These are phyloP conservation scores for Lipomyces oligophaga DNA, from an alignment of 805 yeast species.

Conservation along the genomic window DNA sequence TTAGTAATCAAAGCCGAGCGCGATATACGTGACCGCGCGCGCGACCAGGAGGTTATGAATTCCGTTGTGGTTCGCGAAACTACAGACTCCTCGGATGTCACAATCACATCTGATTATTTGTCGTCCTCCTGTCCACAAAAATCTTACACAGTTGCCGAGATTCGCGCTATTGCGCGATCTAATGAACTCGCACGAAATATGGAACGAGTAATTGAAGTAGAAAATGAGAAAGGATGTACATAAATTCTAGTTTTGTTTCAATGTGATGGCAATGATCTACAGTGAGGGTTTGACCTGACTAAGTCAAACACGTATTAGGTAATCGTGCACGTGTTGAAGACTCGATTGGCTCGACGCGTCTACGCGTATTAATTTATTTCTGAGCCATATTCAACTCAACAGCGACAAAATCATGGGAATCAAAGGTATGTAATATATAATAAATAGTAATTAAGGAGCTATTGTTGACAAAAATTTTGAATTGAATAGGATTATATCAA, in stretches of 20 bases:
- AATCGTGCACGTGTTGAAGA: too few species aligned
- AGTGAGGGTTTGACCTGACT: too few species aligned
- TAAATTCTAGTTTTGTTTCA: too few species aligned
- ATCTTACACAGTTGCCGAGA: constrained; percentile 21
- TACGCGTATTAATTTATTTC: too few species aligned
- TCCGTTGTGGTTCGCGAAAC: not conserved
- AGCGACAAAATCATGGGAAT: constrained; percentile 53
- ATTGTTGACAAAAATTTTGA: not conserved
- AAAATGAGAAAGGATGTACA: not conserved
- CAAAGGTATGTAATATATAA: constrained; percentile 38
- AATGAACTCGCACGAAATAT: constrained; percentile 3
- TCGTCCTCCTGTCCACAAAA: constrained; percentile 4
- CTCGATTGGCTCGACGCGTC: too few species aligned
- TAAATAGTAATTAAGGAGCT: not conserved
- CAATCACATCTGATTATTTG: not conserved
- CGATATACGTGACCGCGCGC: constrained; percentile 21
- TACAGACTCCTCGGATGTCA: not conserved
- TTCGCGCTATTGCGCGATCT: constrained; percentile 14
- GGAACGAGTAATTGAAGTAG: not conserved
- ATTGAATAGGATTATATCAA: constrained; percentile 69
- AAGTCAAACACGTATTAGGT: too few species aligned
- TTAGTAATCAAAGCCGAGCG: constrained; percentile 25
- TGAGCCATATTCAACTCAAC: too few species aligned
- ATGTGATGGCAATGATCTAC: too few species aligned
- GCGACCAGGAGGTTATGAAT: not conserved